Evolutionary conservation across 164 flowering plant genomes (phyloP), one percentile per base, ranked within the genome.

Genomic region (Stephania japonica): DNA sequence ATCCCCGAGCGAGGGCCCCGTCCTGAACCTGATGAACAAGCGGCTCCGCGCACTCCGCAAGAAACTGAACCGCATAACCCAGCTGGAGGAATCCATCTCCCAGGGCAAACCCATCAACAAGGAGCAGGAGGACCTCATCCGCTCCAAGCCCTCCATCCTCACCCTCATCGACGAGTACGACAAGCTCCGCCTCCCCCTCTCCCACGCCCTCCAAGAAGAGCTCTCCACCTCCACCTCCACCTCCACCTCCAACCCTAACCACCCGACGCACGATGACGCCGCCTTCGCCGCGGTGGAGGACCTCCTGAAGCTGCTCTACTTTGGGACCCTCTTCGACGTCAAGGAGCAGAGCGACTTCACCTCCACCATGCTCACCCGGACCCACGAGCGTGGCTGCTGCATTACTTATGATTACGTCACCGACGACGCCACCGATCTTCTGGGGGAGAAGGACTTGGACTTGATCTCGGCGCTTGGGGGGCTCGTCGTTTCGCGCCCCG

Each of bases 401-500:
- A 83, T 96, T 82, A 91, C 93, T 59, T 96, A 93, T 63, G 99
- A 96, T 77, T 88, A 86, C 44, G 97, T 96, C 5, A 91, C 98
- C 0, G 99, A 96, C 67, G 99, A 96, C 67, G 98, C 89, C 7
- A 85, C 89, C 8, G 97, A 90, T 84, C 84, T 88, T 68, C 87
- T 96, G n/a, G 84, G 81, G 0, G 98, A 93, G 84, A 70, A 77
- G 41, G 99, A 96, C 75, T 85, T 96, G 87, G 97, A 94, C 74
- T 56, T 84, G 86, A 86, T 96, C 72, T 85, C 97, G 8, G 47
- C 19, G 78, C 73, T 93, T 13, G 81, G 93, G 1, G 83, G 87
- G 1, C 78, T 96, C 47, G 72, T 96, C 77, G 81, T 83, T 41
- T 89, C 97, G 12, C 81, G 99, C 25, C 96, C 98, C 0, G 77